Evolutionary conservation across 176 grass and related monocot genomes (phyloP).

Genomic region (Eremochloa ophiuroides): DNA sequence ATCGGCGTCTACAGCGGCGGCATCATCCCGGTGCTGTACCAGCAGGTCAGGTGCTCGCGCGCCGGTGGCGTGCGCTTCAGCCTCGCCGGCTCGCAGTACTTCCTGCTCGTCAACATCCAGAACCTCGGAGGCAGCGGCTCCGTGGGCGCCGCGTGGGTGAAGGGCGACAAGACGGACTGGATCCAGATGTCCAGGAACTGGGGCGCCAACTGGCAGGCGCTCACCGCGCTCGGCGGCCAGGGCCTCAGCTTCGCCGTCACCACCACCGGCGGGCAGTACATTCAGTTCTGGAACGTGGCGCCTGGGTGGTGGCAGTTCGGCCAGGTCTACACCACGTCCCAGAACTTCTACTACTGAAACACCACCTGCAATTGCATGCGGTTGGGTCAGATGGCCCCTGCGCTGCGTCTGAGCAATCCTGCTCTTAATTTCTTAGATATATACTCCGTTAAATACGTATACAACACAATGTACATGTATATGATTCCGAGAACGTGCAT

Average conservation of each 20-base stretch:
- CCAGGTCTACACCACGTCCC: constrained; percentile 26
- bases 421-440: too few species aligned
- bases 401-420: too few species aligned
- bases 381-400: too few species aligned
- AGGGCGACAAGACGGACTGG: constrained; percentile 33
- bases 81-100: constrained; percentile 37
- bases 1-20: constrained; percentile 33
- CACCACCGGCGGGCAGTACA: constrained; percentile 33
- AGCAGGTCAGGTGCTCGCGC: constrained; percentile 43
- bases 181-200: constrained; percentile 39
- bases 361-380: too few species aligned
- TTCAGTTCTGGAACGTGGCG: constrained; percentile 27
- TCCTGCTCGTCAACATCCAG: constrained; percentile 42
- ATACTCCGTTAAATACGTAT: too few species aligned
- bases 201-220: constrained; percentile 58
- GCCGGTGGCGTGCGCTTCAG: constrained; percentile 36
- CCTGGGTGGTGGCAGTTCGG: constrained; percentile 50
- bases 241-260: constrained; percentile 48
- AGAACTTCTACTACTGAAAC: constrained; percentile 47
- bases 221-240: constrained; percentile 29
- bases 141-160: constrained; percentile 8
- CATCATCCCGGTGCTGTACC: constrained; percentile 49
- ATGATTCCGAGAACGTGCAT: too few species aligned
- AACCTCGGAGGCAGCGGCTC: constrained; percentile 54
- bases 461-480: too few species aligned